Base-by-base conservation (phyloP, 2,329 filamentous ascomycete genomes). In the Ceratocystis diversiconidia region DNA sequence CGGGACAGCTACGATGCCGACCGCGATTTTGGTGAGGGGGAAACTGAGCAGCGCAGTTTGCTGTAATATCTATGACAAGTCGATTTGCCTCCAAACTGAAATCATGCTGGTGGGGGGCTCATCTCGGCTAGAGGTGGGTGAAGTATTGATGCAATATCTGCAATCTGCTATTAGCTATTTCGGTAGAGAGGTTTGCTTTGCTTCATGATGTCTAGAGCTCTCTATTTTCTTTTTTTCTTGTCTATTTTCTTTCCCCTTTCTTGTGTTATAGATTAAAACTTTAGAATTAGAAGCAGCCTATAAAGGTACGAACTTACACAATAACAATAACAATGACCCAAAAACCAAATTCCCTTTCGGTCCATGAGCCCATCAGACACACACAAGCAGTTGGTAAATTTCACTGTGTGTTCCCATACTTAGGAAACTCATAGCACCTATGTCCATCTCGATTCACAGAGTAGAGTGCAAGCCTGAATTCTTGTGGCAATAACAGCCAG, bases 1-100 rank as follows among this genome's bases (percentile, higher is more conserved):
- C 57, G 63, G 57, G 63, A 65, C 17, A 65, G 63, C 30, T 65
- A 61, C 22, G 63, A 65, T 17, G 57, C 63, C 8, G 57, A 65
- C 52, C 41, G 57, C 25, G 63, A 65, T 17, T 22, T 65, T n/a
- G 41, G 41, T 25, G 63, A 61, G 63, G 63, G 63, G 5, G 63
- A 65, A 43, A 65, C 55, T 8, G 63, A 65, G 30, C 55, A 65
- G n/a, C 43, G 55, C 43, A 65, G 63, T 25, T 48, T 65, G 43
- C 28, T 59, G 55, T 59, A 25, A 59, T 36, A 32, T 5, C 12
- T 6, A 25, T 22, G 17, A n/a, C 28, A 25, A 17, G 12, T 59
- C 15, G 15, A 30, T 36, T 36, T 12, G 28, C 30, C 15, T n/a
- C 55, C 28, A 59, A 59, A 17, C 55, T 28, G 32, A 36, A 7